Evolutionary conservation across 2,329 filamentous ascomycete species (phyloP), one percentile per base, ranked within the genome.

Genomic region (Alternaria arborescens): DNA sequence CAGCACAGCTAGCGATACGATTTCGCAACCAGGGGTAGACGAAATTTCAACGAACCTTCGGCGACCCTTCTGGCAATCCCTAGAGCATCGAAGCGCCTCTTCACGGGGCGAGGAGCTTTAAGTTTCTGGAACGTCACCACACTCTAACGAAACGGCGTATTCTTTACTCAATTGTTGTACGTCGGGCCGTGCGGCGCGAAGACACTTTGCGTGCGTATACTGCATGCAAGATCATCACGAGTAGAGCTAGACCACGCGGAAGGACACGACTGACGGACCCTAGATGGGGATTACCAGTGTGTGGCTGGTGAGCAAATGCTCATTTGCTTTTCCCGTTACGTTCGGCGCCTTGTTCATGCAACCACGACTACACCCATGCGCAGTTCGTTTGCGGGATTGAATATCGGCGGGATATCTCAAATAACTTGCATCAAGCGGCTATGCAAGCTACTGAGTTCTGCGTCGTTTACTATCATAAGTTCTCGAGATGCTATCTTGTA

Each of bases 241-340:
- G 28, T 48, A 30, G 30, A 50, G 30, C 57, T 51, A 44, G 24
- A 34, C n/a, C 24, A n/a, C 40, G 32, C 42, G 34, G 26, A 51
- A 52, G 26, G 22, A 51, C 41, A 47, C n/a, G 47, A 52, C 55
- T 40, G 46, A 57, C 18, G 26, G 22, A 24, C 18, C 8, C 24
- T 22, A 43, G 22, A 42, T 30, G 41, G 20, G 28, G 43, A 53
- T 38, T 48, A 14, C 32, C n/a, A 18, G 54, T 61, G 41, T 47
- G 22, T 54, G 50, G 38, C 47, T 48, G 40, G 40, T 54, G 26
- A 30, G 58, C 61, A 28, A 48, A 43, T n/a, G 20, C 26, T 34
- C 44, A 44, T 41, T 63, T 63, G 50, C 43, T 57, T 61, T 60
- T 60, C 42, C 52, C 30, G 36, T 47, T 50, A 48, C 16, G 38